Evolutionary conservation across 768 basidiomycete genomes (phyloP).

Genomic region (Lactarius evosmus): DNA sequence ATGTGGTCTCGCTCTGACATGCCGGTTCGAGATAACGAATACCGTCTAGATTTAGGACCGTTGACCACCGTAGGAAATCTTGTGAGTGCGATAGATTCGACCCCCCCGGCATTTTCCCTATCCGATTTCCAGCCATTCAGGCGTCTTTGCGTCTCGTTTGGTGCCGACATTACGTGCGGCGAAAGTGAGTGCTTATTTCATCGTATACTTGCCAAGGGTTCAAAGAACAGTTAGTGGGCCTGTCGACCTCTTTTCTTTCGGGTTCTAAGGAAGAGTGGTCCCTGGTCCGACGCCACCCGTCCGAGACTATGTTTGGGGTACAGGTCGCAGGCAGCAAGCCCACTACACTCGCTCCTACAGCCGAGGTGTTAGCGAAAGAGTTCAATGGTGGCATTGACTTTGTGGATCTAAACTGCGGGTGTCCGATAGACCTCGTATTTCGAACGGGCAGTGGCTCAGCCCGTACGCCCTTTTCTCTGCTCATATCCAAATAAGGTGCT

Average conservation of each 20-base stretch:
- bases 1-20: conserved; percentile 29
- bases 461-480: conserved; percentile 46
- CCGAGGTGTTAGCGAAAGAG: conserved; percentile 76
- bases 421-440: conserved; percentile 96
- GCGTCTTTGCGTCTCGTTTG: conserved; percentile 78
- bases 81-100: conserved; percentile 42
- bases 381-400: conserved; percentile 72
- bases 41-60: conserved; percentile 58
- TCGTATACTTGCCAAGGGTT: background rate
- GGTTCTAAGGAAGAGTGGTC: conserved; percentile 97
- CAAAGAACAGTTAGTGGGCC: conserved; percentile 63
- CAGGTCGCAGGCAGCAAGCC: conserved; percentile 92
- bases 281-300: conserved; percentile 82
- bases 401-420: conserved; percentile 94
- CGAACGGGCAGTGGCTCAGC: conserved; percentile 88
- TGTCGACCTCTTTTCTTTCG: conserved; percentile 83
- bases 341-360: conserved; percentile 67
- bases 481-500: background rate
- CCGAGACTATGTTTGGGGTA: conserved; percentile 83
- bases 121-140: conserved; percentile 74
- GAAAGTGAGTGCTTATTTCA: conserved; percentile 57
- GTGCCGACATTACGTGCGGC: conserved; percentile 93
- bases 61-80: conserved; percentile 95
- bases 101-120: background rate
- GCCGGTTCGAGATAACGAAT: conserved; percentile 34